Evolutionary conservation across 2,329 filamentous ascomycete species (phyloP).

Genomic region (Chrysosporium keratinophilum): DNA sequence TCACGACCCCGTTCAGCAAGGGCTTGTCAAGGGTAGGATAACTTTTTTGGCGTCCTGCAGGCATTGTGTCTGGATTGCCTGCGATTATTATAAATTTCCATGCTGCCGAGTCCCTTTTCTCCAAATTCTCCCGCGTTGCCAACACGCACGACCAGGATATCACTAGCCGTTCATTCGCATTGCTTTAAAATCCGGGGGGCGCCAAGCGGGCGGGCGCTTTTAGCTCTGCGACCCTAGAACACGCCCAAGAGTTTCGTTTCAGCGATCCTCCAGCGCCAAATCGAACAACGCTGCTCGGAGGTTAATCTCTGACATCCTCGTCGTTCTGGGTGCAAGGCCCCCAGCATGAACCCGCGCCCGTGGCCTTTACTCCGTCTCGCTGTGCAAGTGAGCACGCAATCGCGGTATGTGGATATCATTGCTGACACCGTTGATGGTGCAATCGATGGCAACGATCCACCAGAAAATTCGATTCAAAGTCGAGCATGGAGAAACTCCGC

Average conservation of each 20-base stretch:
- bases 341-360: too few species aligned
- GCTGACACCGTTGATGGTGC: neutral
- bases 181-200: neutral
- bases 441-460: neutral
- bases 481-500: neutral
- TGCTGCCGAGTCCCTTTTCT: too few species aligned
- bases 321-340: neutral
- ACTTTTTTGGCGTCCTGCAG: too few species aligned
- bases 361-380: too few species aligned
- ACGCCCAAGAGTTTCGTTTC: slow-evolving; percentile 3
- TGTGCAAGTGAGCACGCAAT: neutral
- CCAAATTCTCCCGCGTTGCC: too few species aligned
- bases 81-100: too few species aligned
- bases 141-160: too few species aligned
- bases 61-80: too few species aligned
- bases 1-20: too few species aligned
- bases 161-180: too few species aligned
- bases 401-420: slow-evolving; percentile 1
- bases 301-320: neutral
- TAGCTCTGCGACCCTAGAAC: slow-evolving; percentile 11
- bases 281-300: slow-evolving; percentile 1
- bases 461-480: neutral
- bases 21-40: too few species aligned
- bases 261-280: neutral
- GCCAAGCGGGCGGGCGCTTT: slow-evolving; percentile 3